Base-by-base conservation (phyloP, 305 asterid genomes). In the Fraxinus platypoda region DNA sequence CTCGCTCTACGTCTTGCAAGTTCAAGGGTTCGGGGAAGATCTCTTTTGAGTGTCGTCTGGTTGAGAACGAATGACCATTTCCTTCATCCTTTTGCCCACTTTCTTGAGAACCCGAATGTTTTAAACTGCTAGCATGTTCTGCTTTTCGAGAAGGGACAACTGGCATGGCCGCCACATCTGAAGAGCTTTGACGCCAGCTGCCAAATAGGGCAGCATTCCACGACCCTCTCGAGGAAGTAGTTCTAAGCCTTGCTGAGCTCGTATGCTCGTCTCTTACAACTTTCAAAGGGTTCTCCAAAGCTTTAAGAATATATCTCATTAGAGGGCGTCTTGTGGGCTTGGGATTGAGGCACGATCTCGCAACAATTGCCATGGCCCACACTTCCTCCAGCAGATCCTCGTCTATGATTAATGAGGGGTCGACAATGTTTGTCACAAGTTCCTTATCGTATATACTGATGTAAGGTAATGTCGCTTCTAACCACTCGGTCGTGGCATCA, bases 61-160 rank as follows among this genome's bases (percentile, higher is more conserved):
- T 90, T 1, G 95, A 91, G 6, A 95, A 92, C 12, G 97, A 92
- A 81, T 91, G 86, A 13, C 87, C 92, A n/a, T 35, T 28, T 28
- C 92, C 94, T 4, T 84, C 93, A 4, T 88, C 92, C 4, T 78
- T 84, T 0, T 72, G 86, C 8, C 93, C 94, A 31, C 97, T 94
- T 80, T 90, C 97, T 52, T 90, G 95, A n/a, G 95, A 93, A 26
- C 90, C 98, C 4, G 93, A 90, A 73, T 84, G 92, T 81, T 91
- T 93, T 31, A 90, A 90, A 77, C 97, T 92, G 77, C 93, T 83
- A 17, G 90, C 83, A 2, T 92, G 91, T 78, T 90, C 97, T 17
- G 83, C 79, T 82, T 87, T 92, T 11, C 77, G 86, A 21, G 84
- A 73, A 0, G 91, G 82, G 25, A 77, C 83, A 0, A 38, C 86